These are phyloP conservation scores for Cercospora berteroae DNA, from an alignment of 2,329 filamentous ascomycete species.

Conservation along the genomic window DNA sequence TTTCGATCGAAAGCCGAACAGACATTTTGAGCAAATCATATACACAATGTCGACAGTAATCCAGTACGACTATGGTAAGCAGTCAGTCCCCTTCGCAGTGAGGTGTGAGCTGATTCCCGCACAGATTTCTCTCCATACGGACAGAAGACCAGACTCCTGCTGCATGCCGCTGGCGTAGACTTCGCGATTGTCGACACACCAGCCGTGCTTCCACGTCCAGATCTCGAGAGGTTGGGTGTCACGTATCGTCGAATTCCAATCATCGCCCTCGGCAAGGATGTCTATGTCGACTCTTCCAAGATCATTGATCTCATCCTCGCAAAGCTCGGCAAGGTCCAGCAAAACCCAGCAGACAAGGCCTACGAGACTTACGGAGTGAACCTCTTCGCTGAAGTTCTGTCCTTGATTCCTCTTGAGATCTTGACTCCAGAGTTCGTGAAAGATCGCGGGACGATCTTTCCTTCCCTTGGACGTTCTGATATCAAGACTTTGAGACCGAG, in stretches of 20 bases:
- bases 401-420: slow-evolving; percentile 25
- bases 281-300: slow-evolving; percentile 33
- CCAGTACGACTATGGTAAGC: slow-evolving; percentile 33
- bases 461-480: slow-evolving; percentile 28
- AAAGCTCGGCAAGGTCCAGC: slow-evolving; percentile 20
- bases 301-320: slow-evolving; percentile 28
- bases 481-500: slow-evolving; percentile 25
- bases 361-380: slow-evolving; percentile 31
- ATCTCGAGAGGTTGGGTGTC: slow-evolving; percentile 34
- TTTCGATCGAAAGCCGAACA: not conserved
- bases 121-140: slow-evolving; percentile 33
- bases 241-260: slow-evolving; percentile 37
- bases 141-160: slow-evolving; percentile 32
- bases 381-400: slow-evolving; percentile 27
- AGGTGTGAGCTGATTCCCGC: not conserved
- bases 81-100: not conserved
- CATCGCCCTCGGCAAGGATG: slow-evolving; percentile 35
- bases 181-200: slow-evolving; percentile 32
- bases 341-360: slow-evolving; percentile 32
- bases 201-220: slow-evolving; percentile 31
- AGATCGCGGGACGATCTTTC: slow-evolving; percentile 32
- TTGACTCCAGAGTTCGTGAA: slow-evolving; percentile 30
- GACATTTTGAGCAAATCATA: not conserved
- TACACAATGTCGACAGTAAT: slow-evolving; percentile 24
- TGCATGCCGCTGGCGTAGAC: slow-evolving; percentile 26